These are phyloP conservation scores for Diplodia mutila DNA, from an alignment of 2,329 filamentous ascomycete genomes.

Conservation along the genomic window DNA sequence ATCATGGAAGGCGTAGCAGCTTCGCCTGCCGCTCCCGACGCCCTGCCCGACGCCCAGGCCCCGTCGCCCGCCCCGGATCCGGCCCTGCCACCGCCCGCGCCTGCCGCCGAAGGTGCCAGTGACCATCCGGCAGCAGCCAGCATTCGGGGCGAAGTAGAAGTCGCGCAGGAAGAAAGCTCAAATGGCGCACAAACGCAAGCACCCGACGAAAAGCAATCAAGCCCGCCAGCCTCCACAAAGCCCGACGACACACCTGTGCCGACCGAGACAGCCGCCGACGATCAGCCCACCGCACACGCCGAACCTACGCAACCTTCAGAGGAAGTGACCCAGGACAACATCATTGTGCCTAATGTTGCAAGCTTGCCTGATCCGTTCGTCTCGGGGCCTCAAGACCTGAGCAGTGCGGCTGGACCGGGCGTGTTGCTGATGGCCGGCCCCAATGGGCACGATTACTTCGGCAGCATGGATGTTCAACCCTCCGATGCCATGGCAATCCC, in stretches of 20 bases:
- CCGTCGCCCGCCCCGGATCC: background rate
- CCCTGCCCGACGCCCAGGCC: background rate
- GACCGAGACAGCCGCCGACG: background rate
- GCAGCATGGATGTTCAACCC: conserved; percentile 21
- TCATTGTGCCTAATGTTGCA: background rate
- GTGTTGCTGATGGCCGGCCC: conserved; percentile 8
- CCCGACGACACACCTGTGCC: background rate
- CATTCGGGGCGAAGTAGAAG: background rate
- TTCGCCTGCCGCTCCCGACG: background rate
- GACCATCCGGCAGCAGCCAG: background rate
- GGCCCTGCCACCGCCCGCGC: conserved; percentile 13
- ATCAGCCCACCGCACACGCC: conserved; percentile 1
- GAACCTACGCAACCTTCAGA: background rate
- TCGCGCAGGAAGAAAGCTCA: conserved; percentile 11
- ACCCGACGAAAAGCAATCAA: conserved; percentile 18
- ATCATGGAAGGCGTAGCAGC: conserved; percentile 3
- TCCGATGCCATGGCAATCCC: conserved; percentile 17
- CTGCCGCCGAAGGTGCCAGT: conserved; percentile 10
- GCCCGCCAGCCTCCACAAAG: conserved; percentile 1
- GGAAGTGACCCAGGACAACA: background rate
- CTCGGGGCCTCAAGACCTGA: conserved; percentile 1
- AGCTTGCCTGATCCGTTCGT: conserved; percentile 6
- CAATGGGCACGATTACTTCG: background rate
- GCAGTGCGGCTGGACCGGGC: background rate
- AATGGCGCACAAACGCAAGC: conserved; percentile 18